phyloP scores from a whole-genome alignment of 805 yeast species.

The Candida nonsorbophila region DNA sequence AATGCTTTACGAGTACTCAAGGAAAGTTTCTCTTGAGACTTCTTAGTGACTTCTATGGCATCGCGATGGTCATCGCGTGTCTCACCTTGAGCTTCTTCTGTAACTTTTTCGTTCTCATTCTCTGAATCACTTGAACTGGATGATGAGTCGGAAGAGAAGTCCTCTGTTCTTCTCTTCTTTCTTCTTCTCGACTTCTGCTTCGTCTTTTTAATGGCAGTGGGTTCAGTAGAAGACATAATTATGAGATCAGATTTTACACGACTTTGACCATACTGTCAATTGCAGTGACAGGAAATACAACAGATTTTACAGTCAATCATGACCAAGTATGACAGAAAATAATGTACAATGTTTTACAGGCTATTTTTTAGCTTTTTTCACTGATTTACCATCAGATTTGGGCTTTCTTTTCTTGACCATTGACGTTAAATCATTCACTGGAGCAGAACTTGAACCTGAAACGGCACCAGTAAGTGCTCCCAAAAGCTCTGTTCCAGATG shows the following conservation, averaged over 20 bases:
- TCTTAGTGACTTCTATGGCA: constrained; percentile 3
- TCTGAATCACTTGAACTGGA: constrained; percentile 35
- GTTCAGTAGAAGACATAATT: too few relatives aligned
- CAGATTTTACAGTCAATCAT: too few relatives aligned
- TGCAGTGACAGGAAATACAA: too few relatives aligned
- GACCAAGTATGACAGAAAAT: too few relatives aligned
- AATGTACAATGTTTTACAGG: too few relatives aligned
- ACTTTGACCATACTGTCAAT: too few relatives aligned
- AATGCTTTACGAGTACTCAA: constrained; percentile 21
- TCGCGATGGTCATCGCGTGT: constrained; percentile 20
- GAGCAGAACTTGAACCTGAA: constrained; percentile 10
- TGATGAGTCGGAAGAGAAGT: constrained; percentile 51
- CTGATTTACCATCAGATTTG: constrained; percentile 5
- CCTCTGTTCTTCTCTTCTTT: constrained; percentile 82
- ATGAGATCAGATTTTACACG: too few relatives aligned
- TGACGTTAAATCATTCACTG: constrained; percentile 57
- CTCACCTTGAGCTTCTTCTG: constrained; percentile 16
- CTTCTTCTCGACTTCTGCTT: constrained; percentile 44
- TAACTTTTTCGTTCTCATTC: constrained; percentile 10
- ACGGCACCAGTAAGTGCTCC: constrained; percentile 6
- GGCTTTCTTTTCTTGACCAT: constrained; percentile 55
- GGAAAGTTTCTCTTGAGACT: constrained; percentile 14
- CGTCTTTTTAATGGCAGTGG: too few relatives aligned
- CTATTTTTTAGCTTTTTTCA: constrained; percentile 9
- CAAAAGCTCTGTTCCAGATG: constrained; percentile 11